Conservation (phyloP, 1,284 basidiomycete genomes). For the Leccinum solheimii region DNA sequence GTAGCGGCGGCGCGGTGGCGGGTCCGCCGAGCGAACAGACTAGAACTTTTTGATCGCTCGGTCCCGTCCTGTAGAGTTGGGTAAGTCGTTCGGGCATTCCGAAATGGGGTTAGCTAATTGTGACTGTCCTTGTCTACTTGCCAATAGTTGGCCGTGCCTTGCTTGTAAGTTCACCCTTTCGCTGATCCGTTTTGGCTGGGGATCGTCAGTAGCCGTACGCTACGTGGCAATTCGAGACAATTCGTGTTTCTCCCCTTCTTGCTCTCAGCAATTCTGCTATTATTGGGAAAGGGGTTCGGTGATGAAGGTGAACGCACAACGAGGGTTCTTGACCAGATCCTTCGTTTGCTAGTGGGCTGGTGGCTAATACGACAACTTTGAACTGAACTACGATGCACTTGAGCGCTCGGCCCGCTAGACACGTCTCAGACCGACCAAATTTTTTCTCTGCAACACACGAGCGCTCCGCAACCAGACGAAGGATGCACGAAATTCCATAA, state of each 20-base stretch:
- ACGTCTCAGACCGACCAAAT: not conserved
- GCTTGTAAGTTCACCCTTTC: not conserved
- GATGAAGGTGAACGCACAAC: not conserved
- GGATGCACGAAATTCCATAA: not conserved
- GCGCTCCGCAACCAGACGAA: not conserved
- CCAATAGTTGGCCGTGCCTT: not conserved
- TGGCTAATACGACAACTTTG: not conserved
- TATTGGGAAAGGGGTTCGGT: not conserved
- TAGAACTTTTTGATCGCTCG: not conserved
- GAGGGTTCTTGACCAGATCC: not conserved
- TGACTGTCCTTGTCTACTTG: not conserved
- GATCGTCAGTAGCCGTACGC: not conserved
- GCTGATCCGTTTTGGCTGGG: not conserved
- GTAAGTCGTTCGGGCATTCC: not conserved
- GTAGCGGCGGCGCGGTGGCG: not conserved
- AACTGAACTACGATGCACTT: not conserved
- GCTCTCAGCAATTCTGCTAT: not conserved
- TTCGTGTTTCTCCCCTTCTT: not conserved
- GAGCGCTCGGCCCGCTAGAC: not conserved
- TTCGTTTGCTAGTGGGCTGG: not conserved
- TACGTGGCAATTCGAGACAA: not conserved
- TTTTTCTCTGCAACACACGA: not conserved
- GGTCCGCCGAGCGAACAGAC: not conserved
- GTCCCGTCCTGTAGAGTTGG: not conserved
- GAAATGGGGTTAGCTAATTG: not conserved